Conservation (phyloP, 129 eudicot genomes). For the Flaveria robusta region DNA sequence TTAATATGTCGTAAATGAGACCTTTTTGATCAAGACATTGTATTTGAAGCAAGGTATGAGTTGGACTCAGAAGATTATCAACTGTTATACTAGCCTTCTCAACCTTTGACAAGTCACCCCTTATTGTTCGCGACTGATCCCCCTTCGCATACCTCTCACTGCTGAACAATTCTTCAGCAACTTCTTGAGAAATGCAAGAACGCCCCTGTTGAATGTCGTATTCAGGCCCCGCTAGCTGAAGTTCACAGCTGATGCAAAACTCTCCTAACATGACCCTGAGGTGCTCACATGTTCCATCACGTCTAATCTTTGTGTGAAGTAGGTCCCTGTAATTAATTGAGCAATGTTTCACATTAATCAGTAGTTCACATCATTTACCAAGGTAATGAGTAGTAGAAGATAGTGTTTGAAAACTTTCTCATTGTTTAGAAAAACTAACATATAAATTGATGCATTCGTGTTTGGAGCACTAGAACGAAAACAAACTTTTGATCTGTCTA, state of each 20-base stretch:
- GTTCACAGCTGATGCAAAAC: slow-evolving; percentile 81
- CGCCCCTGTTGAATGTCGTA: slow-evolving; percentile 51
- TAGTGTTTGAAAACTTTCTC: too few species aligned
- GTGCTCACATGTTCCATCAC: slow-evolving; percentile 61
- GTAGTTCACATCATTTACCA: neutral
- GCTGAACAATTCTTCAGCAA: slow-evolving; percentile 60
- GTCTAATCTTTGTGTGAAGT: slow-evolving; percentile 64
- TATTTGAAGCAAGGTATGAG: slow-evolving; percentile 79
- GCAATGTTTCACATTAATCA: neutral
- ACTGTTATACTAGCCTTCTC: slow-evolving; percentile 56
- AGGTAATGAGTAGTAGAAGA: neutral
- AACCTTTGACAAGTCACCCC: slow-evolving; percentile 41
- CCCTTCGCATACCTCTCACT: slow-evolving; percentile 43
- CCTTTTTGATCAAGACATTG: slow-evolving; percentile 72
- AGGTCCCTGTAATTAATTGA: slow-evolving; percentile 52
- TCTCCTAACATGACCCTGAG: slow-evolving; percentile 59
- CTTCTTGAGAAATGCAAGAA: slow-evolving; percentile 56
- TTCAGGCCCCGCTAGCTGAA: slow-evolving; percentile 75
- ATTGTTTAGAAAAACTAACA: too few species aligned
- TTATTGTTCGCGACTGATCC: slow-evolving; percentile 38
- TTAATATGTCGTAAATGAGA: slow-evolving; percentile 63
- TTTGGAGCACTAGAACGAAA: too few species aligned
- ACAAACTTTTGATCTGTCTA: too few species aligned
- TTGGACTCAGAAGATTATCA: slow-evolving; percentile 71
- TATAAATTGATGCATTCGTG: too few species aligned